Conservation (phyloP, 2,329 filamentous ascomycete genomes). For the Chaetomiaceae sp. region DNA sequence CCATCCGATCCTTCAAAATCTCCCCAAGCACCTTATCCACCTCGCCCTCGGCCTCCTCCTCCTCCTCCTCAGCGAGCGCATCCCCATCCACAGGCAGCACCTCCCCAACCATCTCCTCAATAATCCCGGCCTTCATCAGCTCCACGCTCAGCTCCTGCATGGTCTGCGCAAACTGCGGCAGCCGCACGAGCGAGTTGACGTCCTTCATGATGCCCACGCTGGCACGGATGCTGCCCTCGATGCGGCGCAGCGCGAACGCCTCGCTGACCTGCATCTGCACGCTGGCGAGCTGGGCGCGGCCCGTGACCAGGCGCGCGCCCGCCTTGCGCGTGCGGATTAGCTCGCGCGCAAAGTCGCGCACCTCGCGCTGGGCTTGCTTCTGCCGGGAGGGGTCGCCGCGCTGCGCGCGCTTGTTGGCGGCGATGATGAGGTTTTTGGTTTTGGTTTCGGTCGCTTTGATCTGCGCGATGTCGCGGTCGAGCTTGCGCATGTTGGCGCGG, state of each 20-base stretch:
- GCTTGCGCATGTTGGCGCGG: slow-evolving; percentile 82
- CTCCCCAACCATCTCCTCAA: slow-evolving; percentile 95
- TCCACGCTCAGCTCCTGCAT: slow-evolving; percentile 86
- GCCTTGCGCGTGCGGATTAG: slow-evolving; percentile 78
- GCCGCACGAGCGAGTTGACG: slow-evolving; percentile 76
- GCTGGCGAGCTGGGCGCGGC: slow-evolving; percentile 84
- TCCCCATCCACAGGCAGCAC: slow-evolving; percentile 70
- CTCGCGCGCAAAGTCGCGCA: slow-evolving; percentile 83
- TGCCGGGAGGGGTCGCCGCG: slow-evolving; percentile 68
- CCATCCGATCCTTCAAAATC: slow-evolving; percentile 76
- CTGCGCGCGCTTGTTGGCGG: slow-evolving; percentile 75
- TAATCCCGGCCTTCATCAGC: slow-evolving; percentile 90
- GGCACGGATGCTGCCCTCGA: slow-evolving; percentile 83
- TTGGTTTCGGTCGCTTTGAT: slow-evolving; percentile 77
- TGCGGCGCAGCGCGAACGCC: slow-evolving; percentile 91
- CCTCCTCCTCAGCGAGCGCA: slow-evolving; percentile 66
- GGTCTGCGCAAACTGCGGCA: slow-evolving; percentile 82
- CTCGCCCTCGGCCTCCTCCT: slow-evolving; percentile 71
- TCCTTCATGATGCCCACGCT: slow-evolving; percentile 95
- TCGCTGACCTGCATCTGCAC: slow-evolving; percentile 98
- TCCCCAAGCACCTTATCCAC: slow-evolving; percentile 91
- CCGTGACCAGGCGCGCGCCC: slow-evolving; percentile 68
- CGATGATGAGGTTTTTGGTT: slow-evolving; percentile 78
- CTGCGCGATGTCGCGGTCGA: slow-evolving; percentile 84
- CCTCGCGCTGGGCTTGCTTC: slow-evolving; percentile 74